Base-by-base conservation (phyloP, 2,329 filamentous ascomycete species). In the Hymenoscyphus albidus region DNA sequence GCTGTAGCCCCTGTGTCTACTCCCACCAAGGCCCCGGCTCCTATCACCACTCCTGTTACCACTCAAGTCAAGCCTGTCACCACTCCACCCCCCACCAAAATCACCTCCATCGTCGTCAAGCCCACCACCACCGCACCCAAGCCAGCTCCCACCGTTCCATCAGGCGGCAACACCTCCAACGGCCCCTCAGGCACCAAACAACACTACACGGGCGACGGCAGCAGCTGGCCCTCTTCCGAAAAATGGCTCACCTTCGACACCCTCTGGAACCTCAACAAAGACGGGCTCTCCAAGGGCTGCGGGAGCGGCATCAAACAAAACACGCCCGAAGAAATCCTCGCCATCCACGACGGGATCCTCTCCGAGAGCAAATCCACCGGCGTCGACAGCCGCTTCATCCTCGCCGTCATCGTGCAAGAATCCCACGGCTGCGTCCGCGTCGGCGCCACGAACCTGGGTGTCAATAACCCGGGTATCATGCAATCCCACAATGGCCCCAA, bases 361-460 rank as follows among this genome's bases (percentile, higher is more conserved):
- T 55, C 51, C 40, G 64, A 39, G 1, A 10, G 61, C 18, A 44
- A 22, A 5, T 10, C 16, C 10, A 54, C 58, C 9, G 27, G 22
- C 6, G 68, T 76, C 22, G 72, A 75, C 64, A 68, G 69, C 40
- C 69, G 73, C 5, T 73, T 74, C 64, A 72, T 75, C 44, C 70
- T 76, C 9, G 74, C 72, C 14, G 64, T 72, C 22, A 72, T 75
- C 14, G 70, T 74, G 65, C 74, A 76, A 65, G 74, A 76, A 58
- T 72, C 72, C 10, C 71, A 71, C 60, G 73, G 74, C 48, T 66
- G 71, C 27, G 70, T 70, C 13, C 62, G 64, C n/a, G 65, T 69
- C 12, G 38, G 38, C 31, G 27, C 61, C 9, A 59, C 64, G 32
- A 10, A 14, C 32, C 3, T 9, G 13, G 61, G 60, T 7, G 54